phyloP scores from a whole-genome alignment of 352 stramenopile species.

The Phytopythium aichiense region DNA sequence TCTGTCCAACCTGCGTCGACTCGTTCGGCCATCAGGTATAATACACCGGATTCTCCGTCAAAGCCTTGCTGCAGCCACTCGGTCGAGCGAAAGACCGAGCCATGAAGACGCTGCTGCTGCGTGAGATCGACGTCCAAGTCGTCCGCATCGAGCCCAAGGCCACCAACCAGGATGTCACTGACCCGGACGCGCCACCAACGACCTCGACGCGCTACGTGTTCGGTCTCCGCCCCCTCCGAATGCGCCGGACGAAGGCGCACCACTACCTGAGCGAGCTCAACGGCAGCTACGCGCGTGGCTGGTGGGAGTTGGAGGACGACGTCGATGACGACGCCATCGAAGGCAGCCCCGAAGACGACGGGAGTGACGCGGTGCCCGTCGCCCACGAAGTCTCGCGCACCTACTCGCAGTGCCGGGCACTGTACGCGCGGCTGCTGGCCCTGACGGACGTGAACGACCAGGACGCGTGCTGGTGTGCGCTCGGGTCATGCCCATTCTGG shows the following conservation, averaged over 20 bases:
- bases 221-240: conserved; percentile 20
- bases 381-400: conserved; percentile 40
- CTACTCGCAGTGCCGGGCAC: conserved; percentile 47
- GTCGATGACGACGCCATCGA: conserved; percentile 1
- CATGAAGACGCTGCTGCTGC: conserved; percentile 39
- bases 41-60: no score
- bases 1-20: neutral
- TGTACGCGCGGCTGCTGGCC: conserved; percentile 38
- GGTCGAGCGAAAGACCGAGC: neutral
- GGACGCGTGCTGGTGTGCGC: conserved; percentile 38
- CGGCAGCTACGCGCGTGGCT: conserved; percentile 9
- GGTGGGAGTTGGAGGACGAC: conserved; percentile 13
- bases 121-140: conserved; percentile 49
- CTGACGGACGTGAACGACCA: conserved; percentile 38
- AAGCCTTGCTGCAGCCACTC: neutral
- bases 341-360: conserved; percentile 5
- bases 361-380: conserved; percentile 12
- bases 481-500: conserved; percentile 59
- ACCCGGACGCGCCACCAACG: conserved; percentile 6
- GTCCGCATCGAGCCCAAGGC: conserved; percentile 19
- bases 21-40: neutral
- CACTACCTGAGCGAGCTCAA: conserved; percentile 24
- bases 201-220: conserved; percentile 50
- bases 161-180: neutral
- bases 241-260: conserved; percentile 7